A percentile compares a stretch with the other conserved stretches of the same genome.
phyloP scores from a whole-genome alignment of 2,329 filamentous ascomycete species.

The Calonectria crousiana region DNA sequence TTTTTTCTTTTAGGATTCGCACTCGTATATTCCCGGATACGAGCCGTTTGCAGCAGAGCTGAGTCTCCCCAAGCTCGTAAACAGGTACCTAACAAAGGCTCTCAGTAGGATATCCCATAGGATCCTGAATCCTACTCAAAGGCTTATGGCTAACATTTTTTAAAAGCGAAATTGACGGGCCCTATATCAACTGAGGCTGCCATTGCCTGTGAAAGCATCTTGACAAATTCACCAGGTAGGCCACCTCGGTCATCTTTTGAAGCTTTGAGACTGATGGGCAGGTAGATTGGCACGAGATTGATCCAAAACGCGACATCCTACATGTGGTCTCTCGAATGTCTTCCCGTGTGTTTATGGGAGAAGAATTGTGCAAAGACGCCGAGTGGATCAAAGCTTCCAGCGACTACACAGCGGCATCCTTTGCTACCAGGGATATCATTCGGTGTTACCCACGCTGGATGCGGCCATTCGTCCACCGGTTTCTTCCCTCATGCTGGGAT shows the following conservation, averaged over 20 bases:
- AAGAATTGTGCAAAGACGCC: background rate
- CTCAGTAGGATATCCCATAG: background rate
- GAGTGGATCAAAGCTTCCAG: background rate
- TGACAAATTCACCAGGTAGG: background rate
- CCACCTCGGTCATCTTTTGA: accelerated
- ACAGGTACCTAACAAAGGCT: background rate
- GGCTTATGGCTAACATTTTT: background rate
- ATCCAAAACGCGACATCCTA: background rate
- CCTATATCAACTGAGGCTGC: background rate
- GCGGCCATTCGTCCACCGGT: background rate
- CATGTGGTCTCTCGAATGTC: background rate
- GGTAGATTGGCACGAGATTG: background rate
- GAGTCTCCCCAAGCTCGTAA: background rate
- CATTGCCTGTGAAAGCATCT: background rate
- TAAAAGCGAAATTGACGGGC: background rate
- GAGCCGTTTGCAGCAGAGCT: background rate
- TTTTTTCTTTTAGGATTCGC: background rate
- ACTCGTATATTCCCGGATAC: background rate
- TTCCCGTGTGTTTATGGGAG: background rate
- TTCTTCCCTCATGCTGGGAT: background rate
- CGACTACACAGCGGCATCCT: background rate
- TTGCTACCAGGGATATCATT: background rate
- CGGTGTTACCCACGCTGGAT: background rate
- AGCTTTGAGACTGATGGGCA: background rate
- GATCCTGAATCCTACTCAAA: background rate